Base-by-base conservation (phyloP, 2,329 filamentous ascomycete species). In the Cladobotryum mycophilum region DNA sequence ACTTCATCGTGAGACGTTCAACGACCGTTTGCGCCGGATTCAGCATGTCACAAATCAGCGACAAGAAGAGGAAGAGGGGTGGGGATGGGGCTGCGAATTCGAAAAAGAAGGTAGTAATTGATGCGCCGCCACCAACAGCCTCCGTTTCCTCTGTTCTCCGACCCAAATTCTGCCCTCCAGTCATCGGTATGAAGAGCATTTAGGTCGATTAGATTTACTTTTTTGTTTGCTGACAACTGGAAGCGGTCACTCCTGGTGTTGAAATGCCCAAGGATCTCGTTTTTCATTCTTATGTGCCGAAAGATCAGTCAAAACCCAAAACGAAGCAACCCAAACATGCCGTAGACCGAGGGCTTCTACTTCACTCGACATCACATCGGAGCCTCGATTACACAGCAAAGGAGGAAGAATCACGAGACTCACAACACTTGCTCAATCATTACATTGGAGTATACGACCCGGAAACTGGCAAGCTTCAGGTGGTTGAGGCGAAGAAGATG, bases 361-460 rank as follows among this genome's bases (percentile, higher is more conserved):
- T 85, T 41, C 79, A 84, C 61, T 82, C 81, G 8, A 73, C 73
- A 4, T 70, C 70, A 42, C 79, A 85, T 63, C 73, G 67, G 30
- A 80, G 73, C 38, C 63, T 86, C 37, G 78, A 84, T 60, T 85
- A 83, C 58, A 82, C 74, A 5, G 81, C 72, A 25, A 74, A 76
- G 51, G 79, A 84, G 61, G 70, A 70, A 40, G 61, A 61, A 2
- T 30, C 58, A 2, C 55, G 61, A 20, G 66, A 62, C 3, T 53
- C 59, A 5, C 63, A 65, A 35, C 64, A 65, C 33, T 55, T 78
- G 4, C 56, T 84, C 42, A 84, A 81, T 48, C 81, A 86, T 64
- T 87, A 82, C 61, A 67, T 87, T 25, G 84, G 81, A 14, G 69
- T 86, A 5, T 85, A 79, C 54, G 82, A 87, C 57, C 79, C 81